Base-by-base conservation (phyloP, 2,329 filamentous ascomycete genomes). In the Aotearoamyces nothofagi region DNA sequence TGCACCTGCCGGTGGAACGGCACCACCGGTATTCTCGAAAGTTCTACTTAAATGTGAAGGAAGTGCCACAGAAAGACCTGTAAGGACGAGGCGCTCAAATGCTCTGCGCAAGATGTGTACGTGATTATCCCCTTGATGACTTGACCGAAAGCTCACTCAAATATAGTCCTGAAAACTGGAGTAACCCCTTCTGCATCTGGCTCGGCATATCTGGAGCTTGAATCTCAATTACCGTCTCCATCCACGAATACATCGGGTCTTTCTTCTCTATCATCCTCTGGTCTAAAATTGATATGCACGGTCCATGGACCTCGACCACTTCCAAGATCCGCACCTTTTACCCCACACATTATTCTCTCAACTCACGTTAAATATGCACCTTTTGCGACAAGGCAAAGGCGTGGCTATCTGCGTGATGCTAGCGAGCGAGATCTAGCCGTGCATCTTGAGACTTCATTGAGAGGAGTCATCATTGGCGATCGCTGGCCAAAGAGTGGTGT, bases 401-500 rank as follows among this genome's bases (percentile, higher is more conserved):
- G 80, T 49, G 83, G 86, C 9, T 93, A 94, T 50, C 60, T 93
- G 13, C 74, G 86, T 26, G 87, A 96, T 51, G 65, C 77, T 10
- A 77, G 68, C 36, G 90, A 98, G 57, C 70, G 86, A 28, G 90
- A 98, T 49, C 64, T 98, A 2, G 82, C 82, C 9, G 78, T 86
- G 8, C 87, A 96, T 50, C 61, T 98, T 3, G 86, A 96, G 53
- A 87, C 83, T 10, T 86, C 90, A 15, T 62, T 98, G 28, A 70
- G 84, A 17, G 87, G 87, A 1, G 80, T 83, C 5, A 74, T 96
- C 28, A 87, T 96, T 46, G 84, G 83, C 9, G 86, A 94, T 50
- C 66, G 87, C 33, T 98, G 87, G 82, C 90, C 90, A n/a, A 98
- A 98, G 61, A 93, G 83, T 51, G 86, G 83, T 24, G 76, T 93